Evolutionary conservation across 768 basidiomycete species (phyloP).

Genomic region (Mrakia hoshinonis): DNA sequence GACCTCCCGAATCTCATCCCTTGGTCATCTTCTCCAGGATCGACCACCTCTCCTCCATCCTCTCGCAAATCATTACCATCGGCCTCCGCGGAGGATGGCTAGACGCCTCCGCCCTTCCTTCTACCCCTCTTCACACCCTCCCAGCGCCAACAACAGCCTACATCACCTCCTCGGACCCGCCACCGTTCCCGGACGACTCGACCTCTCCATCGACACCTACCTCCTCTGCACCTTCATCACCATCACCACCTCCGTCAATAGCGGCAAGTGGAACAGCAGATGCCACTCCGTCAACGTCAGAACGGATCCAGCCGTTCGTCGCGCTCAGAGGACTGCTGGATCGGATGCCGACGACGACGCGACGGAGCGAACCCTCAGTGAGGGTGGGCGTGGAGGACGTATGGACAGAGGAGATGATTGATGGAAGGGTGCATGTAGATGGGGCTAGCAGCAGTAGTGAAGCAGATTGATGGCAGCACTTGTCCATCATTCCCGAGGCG

Average conservation of each 20-base stretch:
- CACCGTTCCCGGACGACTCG: background rate
- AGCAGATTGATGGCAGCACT: slow-evolving; percentile 13
- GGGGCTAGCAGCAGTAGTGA: background rate
- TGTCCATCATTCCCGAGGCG: no score
- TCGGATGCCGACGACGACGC: background rate
- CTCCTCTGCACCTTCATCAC: background rate
- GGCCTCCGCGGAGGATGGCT: slow-evolving; percentile 24
- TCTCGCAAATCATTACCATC: slow-evolving; percentile 23
- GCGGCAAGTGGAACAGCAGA: background rate
- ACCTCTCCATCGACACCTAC: background rate
- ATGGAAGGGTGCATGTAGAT: slow-evolving; percentile 17
- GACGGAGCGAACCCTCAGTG: background rate
- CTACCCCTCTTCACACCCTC: background rate
- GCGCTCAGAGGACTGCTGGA: background rate
- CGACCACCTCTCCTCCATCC: slow-evolving; percentile 16
- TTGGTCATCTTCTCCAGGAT: slow-evolving; percentile 11
- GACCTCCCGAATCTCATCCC: no score
- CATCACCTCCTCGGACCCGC: background rate
- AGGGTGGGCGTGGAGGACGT: background rate
- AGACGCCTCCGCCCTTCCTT: slow-evolving; percentile 6
- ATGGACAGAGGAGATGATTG: slow-evolving; percentile 13
- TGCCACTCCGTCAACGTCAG: no score
- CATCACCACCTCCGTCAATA: background rate
- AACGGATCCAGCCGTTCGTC: background rate
- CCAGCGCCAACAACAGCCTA: background rate